Percentiles rank a stretch among this genome's conserved stretches.
phyloP scores from a whole-genome alignment of 805 yeast species.

The Candida wancherniae region DNA sequence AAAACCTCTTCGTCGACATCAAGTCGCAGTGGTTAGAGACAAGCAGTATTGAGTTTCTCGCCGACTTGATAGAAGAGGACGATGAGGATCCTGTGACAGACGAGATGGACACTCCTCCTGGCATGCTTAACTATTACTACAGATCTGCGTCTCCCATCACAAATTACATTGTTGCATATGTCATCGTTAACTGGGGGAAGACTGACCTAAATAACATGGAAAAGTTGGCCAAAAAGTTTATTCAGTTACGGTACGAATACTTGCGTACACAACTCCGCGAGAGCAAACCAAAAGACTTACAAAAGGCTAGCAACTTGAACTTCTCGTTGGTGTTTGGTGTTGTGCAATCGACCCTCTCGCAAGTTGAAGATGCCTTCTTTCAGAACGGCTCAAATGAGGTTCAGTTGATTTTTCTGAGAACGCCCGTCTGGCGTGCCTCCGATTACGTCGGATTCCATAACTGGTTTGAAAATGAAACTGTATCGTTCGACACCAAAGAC shows the following conservation, averaged over 20 bases:
- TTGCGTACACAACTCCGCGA: constrained; percentile 7
- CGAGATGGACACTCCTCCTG: constrained; percentile 6
- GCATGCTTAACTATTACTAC: constrained; percentile 1
- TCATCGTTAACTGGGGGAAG: constrained; percentile 22
- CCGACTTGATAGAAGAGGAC: constrained; percentile 12
- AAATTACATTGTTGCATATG: constrained; percentile 29
- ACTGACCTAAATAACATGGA: constrained; percentile 15
- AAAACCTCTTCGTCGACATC: constrained; percentile 1
- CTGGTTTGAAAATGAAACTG: constrained; percentile 26
- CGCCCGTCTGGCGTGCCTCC: constrained; percentile 24
- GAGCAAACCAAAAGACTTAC: background rate
- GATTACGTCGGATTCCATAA: constrained; percentile 27
- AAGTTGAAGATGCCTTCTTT: constrained; percentile 22
- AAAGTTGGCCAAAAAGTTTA: constrained; percentile 19
- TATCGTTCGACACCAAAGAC: constrained; percentile 5
- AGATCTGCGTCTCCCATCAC: constrained; percentile 22
- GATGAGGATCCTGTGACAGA: constrained; percentile 8
- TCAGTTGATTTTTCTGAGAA: constrained; percentile 9
- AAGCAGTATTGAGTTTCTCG: constrained; percentile 16
- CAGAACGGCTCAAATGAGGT: constrained; percentile 12
- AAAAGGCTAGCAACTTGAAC: constrained; percentile 15
- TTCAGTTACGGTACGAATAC: constrained; percentile 21
- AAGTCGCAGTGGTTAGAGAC: constrained; percentile 10
- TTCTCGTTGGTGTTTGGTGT: constrained; percentile 27
- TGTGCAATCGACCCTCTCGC: constrained; percentile 31